Evolutionary conservation across 2,329 filamentous ascomycete genomes (phyloP).

Genomic region (Tetracladium maxilliforme): DNA sequence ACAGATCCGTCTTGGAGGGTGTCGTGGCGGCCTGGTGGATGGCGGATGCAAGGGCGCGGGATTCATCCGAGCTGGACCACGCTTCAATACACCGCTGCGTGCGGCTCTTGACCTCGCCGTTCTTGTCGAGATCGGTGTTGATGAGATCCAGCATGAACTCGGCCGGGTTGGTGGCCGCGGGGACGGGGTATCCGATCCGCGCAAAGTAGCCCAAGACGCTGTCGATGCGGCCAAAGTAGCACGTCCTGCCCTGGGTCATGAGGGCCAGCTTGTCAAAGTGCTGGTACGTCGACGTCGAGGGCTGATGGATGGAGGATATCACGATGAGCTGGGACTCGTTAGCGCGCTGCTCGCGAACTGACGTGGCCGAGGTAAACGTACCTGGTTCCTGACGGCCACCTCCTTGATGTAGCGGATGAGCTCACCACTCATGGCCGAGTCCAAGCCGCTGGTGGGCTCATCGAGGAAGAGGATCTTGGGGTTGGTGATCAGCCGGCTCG

Average conservation of each 20-base stretch:
- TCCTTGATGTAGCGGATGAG: constrained; percentile 59
- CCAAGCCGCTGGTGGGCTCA: constrained; percentile 72
- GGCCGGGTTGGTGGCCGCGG: constrained; percentile 60
- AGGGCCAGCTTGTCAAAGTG: constrained; percentile 70
- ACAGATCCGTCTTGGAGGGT: constrained; percentile 14
- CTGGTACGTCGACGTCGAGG: constrained; percentile 64
- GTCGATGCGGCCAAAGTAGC: constrained; percentile 55
- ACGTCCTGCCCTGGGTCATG: constrained; percentile 53
- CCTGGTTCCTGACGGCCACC: constrained; percentile 51
- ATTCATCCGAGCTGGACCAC: neutral
- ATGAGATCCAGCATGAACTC: constrained; percentile 68
- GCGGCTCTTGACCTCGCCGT: too few species aligned
- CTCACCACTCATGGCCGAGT: constrained; percentile 63
- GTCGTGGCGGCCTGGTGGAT: constrained; percentile 4
- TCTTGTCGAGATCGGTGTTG: constrained; percentile 64
- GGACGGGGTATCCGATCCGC: constrained; percentile 43
- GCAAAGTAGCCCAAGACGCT: constrained; percentile 49
- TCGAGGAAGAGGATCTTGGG: constrained; percentile 74
- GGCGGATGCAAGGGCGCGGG: too few species aligned
- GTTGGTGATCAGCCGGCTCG: constrained; percentile 66
- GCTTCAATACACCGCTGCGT: neutral
- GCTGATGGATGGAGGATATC: constrained; percentile 75
- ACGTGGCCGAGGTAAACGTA: constrained; percentile 20
- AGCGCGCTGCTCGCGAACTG: constrained; percentile 5
- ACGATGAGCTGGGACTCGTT: constrained; percentile 45